These are phyloP conservation scores for Camillea tinctor DNA, from an alignment of 2,329 filamentous ascomycete genomes.

Conservation along the genomic window DNA sequence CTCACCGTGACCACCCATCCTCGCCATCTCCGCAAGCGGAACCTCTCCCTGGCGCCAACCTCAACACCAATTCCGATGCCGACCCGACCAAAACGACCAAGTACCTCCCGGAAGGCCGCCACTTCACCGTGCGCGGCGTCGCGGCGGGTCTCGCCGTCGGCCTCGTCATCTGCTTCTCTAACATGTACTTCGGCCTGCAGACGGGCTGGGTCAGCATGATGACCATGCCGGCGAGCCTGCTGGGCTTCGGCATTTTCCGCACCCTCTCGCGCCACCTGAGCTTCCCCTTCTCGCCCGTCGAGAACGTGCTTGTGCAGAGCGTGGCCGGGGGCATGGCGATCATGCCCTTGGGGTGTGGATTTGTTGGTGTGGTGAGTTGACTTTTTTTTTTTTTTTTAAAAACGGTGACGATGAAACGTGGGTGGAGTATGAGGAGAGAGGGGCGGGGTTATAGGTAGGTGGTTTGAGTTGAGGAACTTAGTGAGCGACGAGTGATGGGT, in stretches of 20 bases:
- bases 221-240: constrained; percentile 93
- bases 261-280: constrained; percentile 68
- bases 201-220: constrained; percentile 75
- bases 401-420: too few species aligned
- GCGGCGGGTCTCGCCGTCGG: constrained; percentile 80
- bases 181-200: constrained; percentile 98
- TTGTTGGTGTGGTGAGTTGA: constrained; percentile 73
- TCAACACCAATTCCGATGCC: too few species aligned
- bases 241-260: constrained; percentile 94
- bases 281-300: constrained; percentile 86
- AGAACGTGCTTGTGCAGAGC: constrained; percentile 95
- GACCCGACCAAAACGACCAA: constrained; percentile 11
- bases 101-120: constrained; percentile 48
- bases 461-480: too few species aligned
- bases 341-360: constrained; percentile 93
- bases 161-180: constrained; percentile 89
- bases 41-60: too few species aligned
- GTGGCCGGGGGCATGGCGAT: constrained; percentile 94
- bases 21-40: constrained; percentile 7
- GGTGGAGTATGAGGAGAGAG: neutral
- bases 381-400: neutral
- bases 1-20: constrained; percentile 4
- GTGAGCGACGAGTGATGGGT: too few species aligned
- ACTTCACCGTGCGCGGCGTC: constrained; percentile 83
- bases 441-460: too few species aligned